phyloP scores from a whole-genome alignment of 73 alveolate species.

The Paramecium bursaria region DNA sequence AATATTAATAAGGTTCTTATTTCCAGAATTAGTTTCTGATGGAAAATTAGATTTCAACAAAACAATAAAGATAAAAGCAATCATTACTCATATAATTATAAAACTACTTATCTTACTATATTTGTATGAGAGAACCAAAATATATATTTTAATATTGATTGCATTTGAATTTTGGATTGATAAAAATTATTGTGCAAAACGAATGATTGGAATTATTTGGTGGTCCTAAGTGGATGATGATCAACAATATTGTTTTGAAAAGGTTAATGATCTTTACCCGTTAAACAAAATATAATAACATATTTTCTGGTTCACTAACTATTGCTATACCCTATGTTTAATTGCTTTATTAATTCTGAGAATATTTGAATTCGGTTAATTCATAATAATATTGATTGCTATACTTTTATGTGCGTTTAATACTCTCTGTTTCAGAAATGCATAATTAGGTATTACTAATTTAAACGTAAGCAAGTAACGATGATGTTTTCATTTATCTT shows the following conservation, averaged over 20 bases:
- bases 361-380: background rate
- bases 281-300: background rate
- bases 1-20: slow-evolving; percentile 19
- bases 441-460: no score
- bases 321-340: background rate
- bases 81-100: background rate
- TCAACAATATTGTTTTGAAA: slow-evolving; percentile 34
- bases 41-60: slow-evolving; percentile 34
- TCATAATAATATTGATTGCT: background rate
- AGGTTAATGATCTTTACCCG: slow-evolving; percentile 30
- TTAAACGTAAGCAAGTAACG: background rate
- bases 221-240: slow-evolving; percentile 10
- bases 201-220: slow-evolving; percentile 4
- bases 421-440: background rate
- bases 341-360: background rate
- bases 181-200: slow-evolving; percentile 4
- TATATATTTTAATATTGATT: background rate
- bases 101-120: background rate
- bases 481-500: slow-evolving; percentile 18
- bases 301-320: slow-evolving; percentile 17
- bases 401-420: background rate
- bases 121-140: no score
- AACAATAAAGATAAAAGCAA: slow-evolving; percentile 1
- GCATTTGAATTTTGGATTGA: slow-evolving; percentile 18
- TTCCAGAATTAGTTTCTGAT: slow-evolving; percentile 39